Percentiles rank a stretch among this genome's conserved stretches.
phyloP scores from a whole-genome alignment of 352 stramenopile genomes.

The Blastocystis hominis region DNA sequence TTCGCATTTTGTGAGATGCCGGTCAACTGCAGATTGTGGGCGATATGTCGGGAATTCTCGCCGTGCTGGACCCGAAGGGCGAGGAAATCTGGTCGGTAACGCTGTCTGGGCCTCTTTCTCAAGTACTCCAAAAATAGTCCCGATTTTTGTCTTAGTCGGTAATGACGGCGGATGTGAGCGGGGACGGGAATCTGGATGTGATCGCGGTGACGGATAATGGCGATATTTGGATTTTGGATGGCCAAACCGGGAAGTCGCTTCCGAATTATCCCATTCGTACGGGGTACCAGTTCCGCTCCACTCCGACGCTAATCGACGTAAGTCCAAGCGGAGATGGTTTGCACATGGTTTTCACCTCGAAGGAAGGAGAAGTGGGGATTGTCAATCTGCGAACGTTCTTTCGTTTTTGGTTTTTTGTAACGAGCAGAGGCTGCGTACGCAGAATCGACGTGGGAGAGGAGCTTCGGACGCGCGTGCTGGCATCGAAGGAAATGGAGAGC shows the following conservation, averaged over 20 bases:
- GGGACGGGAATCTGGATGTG: constrained; percentile 3
- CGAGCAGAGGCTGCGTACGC: neutral
- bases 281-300: neutral
- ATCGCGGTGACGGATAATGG: constrained; percentile 42
- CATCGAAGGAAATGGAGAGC: neutral
- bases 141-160: neutral
- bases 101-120: constrained; percentile 18
- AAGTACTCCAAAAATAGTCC: neutral
- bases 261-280: constrained; percentile 7
- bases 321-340: neutral
- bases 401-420: neutral
- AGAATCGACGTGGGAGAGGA: constrained; percentile 1
- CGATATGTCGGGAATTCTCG: constrained; percentile 4
- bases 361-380: constrained; percentile 4
- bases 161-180: neutral
- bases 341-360: neutral
- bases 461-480: constrained; percentile 4
- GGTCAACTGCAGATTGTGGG: neutral
- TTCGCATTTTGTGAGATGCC: neutral
- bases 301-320: neutral
- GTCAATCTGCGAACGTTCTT: neutral
- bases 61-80: neutral
- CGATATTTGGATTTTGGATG: constrained; percentile 13
- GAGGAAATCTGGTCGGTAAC: constrained; percentile 35
- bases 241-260: neutral